Percentiles rank a stretch among this genome's conserved stretches.
phyloP scores from a whole-genome alignment of 257 asterid species.

The Apocynum venetum region DNA sequence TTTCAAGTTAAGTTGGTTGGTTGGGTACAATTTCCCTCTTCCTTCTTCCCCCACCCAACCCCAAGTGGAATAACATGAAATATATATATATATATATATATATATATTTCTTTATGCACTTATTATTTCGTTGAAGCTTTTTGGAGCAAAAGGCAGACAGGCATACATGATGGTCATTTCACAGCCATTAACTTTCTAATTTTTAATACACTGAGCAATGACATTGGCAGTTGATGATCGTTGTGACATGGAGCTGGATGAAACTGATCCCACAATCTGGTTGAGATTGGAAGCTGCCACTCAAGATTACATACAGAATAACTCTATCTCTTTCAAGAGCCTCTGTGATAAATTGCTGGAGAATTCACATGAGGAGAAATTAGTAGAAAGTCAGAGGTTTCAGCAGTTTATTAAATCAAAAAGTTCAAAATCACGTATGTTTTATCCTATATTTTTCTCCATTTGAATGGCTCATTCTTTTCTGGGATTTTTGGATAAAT shows the following conservation, averaged over 20 bases:
- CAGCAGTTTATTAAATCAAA: conserved; percentile 50
- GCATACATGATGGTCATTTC: not conserved
- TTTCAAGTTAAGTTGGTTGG: not conserved
- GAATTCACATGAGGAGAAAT: conserved; percentile 71
- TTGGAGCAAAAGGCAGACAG: not conserved
- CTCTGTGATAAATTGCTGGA: conserved; percentile 79
- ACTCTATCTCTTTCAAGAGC: conserved; percentile 58
- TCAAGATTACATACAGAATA: conserved; percentile 68
- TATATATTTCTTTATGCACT: not conserved
- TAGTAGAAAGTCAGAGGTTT: conserved; percentile 48
- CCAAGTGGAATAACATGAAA: not conserved
- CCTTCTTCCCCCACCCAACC: too few relatives aligned
- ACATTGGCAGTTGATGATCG: conserved; percentile 79
- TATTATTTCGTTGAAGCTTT: not conserved
- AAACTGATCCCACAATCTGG: conserved; percentile 95
- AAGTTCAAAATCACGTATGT: conserved; percentile 38
- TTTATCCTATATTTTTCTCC: not conserved
- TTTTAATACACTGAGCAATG: not conserved
- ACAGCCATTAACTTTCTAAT: conserved; percentile 8
- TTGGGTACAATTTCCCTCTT: not conserved
- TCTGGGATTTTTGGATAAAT: not conserved
- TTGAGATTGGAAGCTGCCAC: conserved; percentile 80
- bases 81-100: too few relatives aligned
- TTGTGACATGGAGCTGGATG: conserved; percentile 98
- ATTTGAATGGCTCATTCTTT: conserved; percentile 14